phyloP scores from a whole-genome alignment of 1,284 basidiomycete genomes.

The Moesziomyces sp. region DNA sequence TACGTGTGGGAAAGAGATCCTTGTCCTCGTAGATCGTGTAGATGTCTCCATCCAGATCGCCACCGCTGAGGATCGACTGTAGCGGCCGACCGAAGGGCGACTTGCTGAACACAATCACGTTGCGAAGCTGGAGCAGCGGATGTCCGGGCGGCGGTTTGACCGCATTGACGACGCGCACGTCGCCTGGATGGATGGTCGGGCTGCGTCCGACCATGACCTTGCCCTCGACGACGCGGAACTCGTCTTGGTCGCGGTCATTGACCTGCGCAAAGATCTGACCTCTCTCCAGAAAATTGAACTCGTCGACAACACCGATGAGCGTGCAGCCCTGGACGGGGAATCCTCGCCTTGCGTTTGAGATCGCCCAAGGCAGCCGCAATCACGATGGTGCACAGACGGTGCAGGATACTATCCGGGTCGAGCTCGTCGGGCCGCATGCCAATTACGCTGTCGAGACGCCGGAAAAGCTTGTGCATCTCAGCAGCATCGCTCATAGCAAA shows the following conservation, averaged over 20 bases:
- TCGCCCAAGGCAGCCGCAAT: conserved; percentile 37
- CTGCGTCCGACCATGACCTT: conserved; percentile 42
- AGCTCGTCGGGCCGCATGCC: conserved; percentile 22
- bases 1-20: conserved; percentile 71
- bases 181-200: conserved; percentile 50
- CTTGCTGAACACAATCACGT: conserved; percentile 46
- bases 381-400: conserved; percentile 24
- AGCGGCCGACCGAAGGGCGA: conserved; percentile 21
- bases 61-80: conserved; percentile 43
- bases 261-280: conserved; percentile 46
- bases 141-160: conserved; percentile 30
- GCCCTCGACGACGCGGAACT: conserved; percentile 24
- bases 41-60: conserved; percentile 49
- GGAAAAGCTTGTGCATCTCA: conserved; percentile 23
- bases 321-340: conserved; percentile 25
- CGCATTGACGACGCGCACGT: conserved; percentile 38
- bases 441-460: conserved; percentile 10
- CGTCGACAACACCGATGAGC: conserved; percentile 43
- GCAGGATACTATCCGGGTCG: conserved; percentile 12
- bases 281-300: conserved; percentile 25
- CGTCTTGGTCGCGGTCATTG: conserved; percentile 9
- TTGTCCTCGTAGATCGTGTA: conserved; percentile 70
- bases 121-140: conserved; percentile 39
- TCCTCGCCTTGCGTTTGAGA: conserved; percentile 36
- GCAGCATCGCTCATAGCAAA: conserved; percentile 28